Percentiles rank a stretch among this genome's conserved stretches.
Evolutionary conservation across 805 yeast species (phyloP).

Genomic region (Spathaspora gorwiae): DNA sequence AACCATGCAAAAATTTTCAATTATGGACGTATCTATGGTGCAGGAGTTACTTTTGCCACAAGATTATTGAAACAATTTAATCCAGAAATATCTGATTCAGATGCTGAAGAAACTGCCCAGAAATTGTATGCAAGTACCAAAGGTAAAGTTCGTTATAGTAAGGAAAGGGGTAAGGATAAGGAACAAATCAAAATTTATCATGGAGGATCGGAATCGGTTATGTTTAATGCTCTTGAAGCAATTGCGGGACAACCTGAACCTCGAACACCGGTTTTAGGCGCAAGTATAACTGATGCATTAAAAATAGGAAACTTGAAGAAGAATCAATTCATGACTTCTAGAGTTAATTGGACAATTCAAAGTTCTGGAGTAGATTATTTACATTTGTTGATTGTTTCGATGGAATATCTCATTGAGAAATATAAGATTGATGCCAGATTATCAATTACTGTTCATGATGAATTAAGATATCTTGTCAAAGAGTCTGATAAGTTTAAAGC

Average conservation of each 20-base stretch:
- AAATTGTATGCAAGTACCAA: conserved; percentile 77
- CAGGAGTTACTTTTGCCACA: conserved; percentile 88
- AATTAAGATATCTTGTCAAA: conserved; percentile 73
- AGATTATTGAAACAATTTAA: conserved; percentile 81
- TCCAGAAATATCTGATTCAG: conserved; percentile 58
- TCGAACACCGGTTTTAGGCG: conserved; percentile 86
- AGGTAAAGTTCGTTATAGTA: conserved; percentile 42
- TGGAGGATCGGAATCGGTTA: conserved; percentile 92
- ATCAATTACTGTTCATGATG: conserved; percentile 90
- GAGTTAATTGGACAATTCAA: conserved; percentile 97
- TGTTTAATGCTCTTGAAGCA: conserved; percentile 83
- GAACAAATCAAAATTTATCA: conserved; percentile 46
- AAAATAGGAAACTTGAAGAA: conserved; percentile 58
- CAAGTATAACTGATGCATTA: conserved; percentile 86
- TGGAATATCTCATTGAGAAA: conserved; percentile 72
- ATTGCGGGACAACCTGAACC: conserved; percentile 82
- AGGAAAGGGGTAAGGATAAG: conserved; percentile 11
- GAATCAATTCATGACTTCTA: conserved; percentile 72
- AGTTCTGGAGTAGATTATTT: conserved; percentile 96
- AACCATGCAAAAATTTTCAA: conserved; percentile 93
- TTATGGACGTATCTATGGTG: conserved; percentile 96
- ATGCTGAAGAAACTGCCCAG: conserved; percentile 63
- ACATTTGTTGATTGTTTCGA: conserved; percentile 76
- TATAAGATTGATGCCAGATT: conserved; percentile 73
- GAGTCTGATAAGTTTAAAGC: conserved; percentile 71